Percentiles rank a stretch among this genome's conserved stretches.
These are phyloP conservation scores for Naematelia aurantialba DNA, from an alignment of 768 basidiomycete genomes.

Conservation along the genomic window DNA sequence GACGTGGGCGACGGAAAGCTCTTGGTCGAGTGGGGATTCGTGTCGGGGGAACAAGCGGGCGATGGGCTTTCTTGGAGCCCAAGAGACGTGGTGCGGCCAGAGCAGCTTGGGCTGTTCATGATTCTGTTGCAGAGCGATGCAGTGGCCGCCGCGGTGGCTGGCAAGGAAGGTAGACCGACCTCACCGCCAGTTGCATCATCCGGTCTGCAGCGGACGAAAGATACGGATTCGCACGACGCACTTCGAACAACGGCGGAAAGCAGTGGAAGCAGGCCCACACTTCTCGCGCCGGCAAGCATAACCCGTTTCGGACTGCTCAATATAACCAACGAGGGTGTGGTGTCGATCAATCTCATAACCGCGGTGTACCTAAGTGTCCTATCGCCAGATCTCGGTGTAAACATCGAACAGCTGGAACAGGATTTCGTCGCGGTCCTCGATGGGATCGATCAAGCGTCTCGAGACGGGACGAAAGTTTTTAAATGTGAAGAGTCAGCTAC, in stretches of 20 bases:
- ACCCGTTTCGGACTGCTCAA: conserved; percentile 4
- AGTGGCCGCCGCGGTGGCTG: not conserved
- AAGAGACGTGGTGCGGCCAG: not conserved
- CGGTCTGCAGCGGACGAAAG: no score
- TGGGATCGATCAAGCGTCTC: not conserved
- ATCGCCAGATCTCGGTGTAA: not conserved
- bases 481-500: not conserved
- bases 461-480: not conserved
- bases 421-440: not conserved
- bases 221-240: not conserved
- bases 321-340: not conserved
- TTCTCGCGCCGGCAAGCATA: not conserved
- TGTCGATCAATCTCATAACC: conserved; percentile 7
- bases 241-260: not conserved
- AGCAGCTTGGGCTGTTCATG: not conserved
- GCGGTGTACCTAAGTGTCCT: not conserved
- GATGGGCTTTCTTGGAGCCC: conserved; percentile 17
- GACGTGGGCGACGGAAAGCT: conserved; percentile 16
- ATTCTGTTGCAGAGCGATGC: not conserved
- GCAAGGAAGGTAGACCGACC: not conserved
- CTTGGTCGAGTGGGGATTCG: conserved; percentile 30
- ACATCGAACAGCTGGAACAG: not conserved
- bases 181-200: no score
- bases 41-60: conserved; percentile 12
- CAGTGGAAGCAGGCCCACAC: not conserved